phyloP scores from a whole-genome alignment of 495 filamentous ascomycete genomes.

The Penicillium riverlandense region DNA sequence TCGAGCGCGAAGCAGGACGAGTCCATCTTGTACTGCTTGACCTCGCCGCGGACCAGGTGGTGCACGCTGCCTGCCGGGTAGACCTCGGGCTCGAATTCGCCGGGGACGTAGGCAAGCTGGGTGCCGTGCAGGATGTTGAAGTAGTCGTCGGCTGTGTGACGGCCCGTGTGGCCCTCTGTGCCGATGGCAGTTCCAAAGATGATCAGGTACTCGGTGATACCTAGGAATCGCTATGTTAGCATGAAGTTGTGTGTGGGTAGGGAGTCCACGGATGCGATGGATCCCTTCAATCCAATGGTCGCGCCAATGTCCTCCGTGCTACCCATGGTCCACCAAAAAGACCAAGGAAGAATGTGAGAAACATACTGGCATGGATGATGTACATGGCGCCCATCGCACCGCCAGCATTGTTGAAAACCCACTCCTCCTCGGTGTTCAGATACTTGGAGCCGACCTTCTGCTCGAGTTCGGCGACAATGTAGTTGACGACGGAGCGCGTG shows the following conservation, averaged over 20 bases:
- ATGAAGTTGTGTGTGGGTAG: not conserved
- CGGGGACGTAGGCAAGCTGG: slow-evolving; percentile 65
- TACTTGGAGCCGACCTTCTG: slow-evolving; percentile 31
- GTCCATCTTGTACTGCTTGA: slow-evolving; percentile 84
- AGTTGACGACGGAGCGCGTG: slow-evolving; percentile 58
- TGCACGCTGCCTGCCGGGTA: slow-evolving; percentile 72
- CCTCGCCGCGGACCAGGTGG: slow-evolving; percentile 65
- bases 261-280: too few relatives aligned
- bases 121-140: slow-evolving; percentile 79
- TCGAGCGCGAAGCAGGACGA: slow-evolving; percentile 77
- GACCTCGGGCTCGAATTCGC: slow-evolving; percentile 61
- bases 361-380: slow-evolving; percentile 73
- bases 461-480: slow-evolving; percentile 45
- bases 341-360: not conserved
- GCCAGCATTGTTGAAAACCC: slow-evolving; percentile 61
- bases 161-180: slow-evolving; percentile 79
- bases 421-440: slow-evolving; percentile 39
- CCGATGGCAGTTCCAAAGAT: slow-evolving; percentile 79
- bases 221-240: slow-evolving; percentile 8
- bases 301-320: too few relatives aligned
- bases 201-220: slow-evolving; percentile 73
- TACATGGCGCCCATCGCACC: slow-evolving; percentile 89
- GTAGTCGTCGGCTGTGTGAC: slow-evolving; percentile 87
- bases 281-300: too few relatives aligned
- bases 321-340: not conserved